Evolutionary conservation across 202 grass and related monocot species (phyloP).

Genomic region (Thinopyrum obtusiflorum): DNA sequence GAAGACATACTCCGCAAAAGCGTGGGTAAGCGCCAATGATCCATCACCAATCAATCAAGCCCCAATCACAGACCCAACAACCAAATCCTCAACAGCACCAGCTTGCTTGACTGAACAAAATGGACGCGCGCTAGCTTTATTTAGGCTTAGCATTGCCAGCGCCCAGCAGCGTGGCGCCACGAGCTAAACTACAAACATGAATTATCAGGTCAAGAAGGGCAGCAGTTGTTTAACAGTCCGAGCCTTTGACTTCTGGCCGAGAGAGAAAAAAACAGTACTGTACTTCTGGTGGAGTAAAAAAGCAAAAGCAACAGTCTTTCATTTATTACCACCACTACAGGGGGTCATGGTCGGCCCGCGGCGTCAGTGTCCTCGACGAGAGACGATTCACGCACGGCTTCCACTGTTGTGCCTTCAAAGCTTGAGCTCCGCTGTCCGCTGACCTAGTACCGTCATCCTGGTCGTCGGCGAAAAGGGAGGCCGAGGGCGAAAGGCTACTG

Average conservation of each 20-base stretch:
- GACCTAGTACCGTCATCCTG: not conserved
- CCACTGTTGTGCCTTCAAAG: not conserved
- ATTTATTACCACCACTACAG: not conserved
- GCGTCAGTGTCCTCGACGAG: not conserved
- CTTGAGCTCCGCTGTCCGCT: not conserved
- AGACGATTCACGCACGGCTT: not conserved
- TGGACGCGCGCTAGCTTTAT: not conserved
- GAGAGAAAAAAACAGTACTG: not conserved
- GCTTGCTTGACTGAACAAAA: not conserved
- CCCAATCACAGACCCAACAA: not conserved
- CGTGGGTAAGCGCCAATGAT: not conserved
- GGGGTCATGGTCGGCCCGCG: not conserved
- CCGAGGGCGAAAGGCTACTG: not conserved
- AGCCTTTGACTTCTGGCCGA: conserved; percentile 14
- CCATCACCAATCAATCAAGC: not conserved
- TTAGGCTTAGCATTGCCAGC: too few relatives aligned
- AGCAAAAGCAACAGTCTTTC: not conserved
- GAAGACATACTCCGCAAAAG: not conserved
- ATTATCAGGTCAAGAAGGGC: not conserved
- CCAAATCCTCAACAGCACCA: not conserved
- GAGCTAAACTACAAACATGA: not conserved
- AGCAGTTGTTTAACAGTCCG: not conserved
- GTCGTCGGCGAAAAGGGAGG: not conserved
- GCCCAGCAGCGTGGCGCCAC: not conserved
- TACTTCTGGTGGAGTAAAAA: not conserved